These are phyloP conservation scores for Zanthoxylum bungeanum DNA, from an alignment of 345 rosid species.

Conservation along the genomic window DNA sequence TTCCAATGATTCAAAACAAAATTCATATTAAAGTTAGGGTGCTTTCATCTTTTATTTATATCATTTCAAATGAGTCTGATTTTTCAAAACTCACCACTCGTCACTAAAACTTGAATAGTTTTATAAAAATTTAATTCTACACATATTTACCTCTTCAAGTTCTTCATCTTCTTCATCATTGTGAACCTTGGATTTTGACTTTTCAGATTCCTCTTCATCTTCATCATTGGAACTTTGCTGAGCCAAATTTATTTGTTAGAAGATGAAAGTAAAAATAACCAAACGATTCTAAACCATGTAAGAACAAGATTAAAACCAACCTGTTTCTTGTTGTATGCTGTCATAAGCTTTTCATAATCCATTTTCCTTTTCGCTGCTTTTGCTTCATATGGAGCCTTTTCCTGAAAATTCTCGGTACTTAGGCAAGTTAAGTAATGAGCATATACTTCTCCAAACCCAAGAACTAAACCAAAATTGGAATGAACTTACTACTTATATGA, in stretches of 20 bases:
- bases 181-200: conserved; percentile 27
- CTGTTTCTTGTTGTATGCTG: conserved; percentile 49
- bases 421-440: neutral
- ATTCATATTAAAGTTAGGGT: neutral
- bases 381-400: conserved; percentile 50
- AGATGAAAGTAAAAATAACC: neutral
- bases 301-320: conserved; percentile 10
- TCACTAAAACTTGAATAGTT: no score
- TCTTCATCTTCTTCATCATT: conserved; percentile 26
- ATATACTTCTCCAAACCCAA: neutral
- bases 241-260: neutral
- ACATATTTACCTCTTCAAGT: conserved; percentile 19
- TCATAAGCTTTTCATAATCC: conserved; percentile 49
- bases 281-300: neutral
- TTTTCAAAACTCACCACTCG: neutral
- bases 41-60: neutral
- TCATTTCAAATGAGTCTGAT: neutral
- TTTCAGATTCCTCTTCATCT: conserved; percentile 20
- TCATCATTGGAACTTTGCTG: conserved; percentile 23
- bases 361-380: conserved; percentile 47
- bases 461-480: conserved; percentile 3
- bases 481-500: no score
- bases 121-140: neutral
- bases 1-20: no score
- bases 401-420: conserved; percentile 23